Conservation (phyloP, 208 protist genomes). For the Crithidia bombi region DNA sequence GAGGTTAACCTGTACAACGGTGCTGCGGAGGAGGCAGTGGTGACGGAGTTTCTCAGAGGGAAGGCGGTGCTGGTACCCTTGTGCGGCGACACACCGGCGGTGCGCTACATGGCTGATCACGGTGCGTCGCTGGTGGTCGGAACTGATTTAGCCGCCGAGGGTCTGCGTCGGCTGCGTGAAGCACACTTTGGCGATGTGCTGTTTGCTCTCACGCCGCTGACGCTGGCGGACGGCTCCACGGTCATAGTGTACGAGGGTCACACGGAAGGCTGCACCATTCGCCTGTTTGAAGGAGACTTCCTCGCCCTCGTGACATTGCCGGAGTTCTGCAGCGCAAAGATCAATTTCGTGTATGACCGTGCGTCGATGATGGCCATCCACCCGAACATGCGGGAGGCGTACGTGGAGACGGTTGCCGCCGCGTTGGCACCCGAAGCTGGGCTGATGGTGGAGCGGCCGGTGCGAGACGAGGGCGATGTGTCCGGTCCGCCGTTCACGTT, state of each 20-base stretch:
- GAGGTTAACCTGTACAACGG: conserved; percentile 24
- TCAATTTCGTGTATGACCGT: conserved; percentile 70
- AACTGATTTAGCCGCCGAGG: conserved; percentile 40
- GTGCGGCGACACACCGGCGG: conserved; percentile 53
- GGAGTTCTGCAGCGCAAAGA: conserved; percentile 24
- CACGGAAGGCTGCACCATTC: conserved; percentile 28
- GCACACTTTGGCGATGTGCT: conserved; percentile 39
- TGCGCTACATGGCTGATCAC: conserved; percentile 51
- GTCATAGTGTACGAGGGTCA: conserved; percentile 38
- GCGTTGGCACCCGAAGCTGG: conserved; percentile 19
- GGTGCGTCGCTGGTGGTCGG: conserved; percentile 47
- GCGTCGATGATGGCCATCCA: conserved; percentile 69
- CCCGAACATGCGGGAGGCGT: conserved; percentile 37
- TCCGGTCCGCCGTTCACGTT: conserved; percentile 62
- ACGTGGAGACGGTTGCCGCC: conserved; percentile 38
- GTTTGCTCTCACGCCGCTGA: conserved; percentile 22
- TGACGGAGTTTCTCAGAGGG: conserved; percentile 36
- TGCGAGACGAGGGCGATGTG: conserved; percentile 42
- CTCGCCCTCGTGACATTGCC: conserved; percentile 32
- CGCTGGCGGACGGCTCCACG: conserved; percentile 4
- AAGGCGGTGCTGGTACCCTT: conserved; percentile 62
- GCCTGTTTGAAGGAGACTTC: conserved; percentile 59
- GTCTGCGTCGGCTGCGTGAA: conserved; percentile 36
- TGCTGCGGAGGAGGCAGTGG: conserved; percentile 35
- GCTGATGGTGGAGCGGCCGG: conserved; percentile 49